Evolutionary conservation across 192 early-diverging fungal genomes (phyloP).

Genomic region (Diversispora epigaea): DNA sequence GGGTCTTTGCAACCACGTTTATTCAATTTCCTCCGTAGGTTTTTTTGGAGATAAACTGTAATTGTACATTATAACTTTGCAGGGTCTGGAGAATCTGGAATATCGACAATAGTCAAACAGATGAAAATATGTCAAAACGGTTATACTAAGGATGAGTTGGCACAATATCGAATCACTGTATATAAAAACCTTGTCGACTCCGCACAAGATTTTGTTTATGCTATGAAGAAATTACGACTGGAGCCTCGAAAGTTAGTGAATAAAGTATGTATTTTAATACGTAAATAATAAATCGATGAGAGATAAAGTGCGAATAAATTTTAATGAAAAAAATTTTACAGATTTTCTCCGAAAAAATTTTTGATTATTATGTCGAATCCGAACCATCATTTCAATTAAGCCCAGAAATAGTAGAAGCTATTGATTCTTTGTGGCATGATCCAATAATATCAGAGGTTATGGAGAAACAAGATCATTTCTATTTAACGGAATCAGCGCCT

Average conservation of each 20-base stretch:
- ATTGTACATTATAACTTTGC: conserved; percentile 10
- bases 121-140: conserved; percentile 97
- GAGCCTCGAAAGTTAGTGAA: conserved; percentile 55
- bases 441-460: conserved; percentile 61
- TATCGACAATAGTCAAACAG: conserved; percentile 94
- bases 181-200: conserved; percentile 87
- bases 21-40: not conserved
- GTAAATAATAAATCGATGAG: not conserved
- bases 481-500: conserved; percentile 88
- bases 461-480: conserved; percentile 78
- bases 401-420: conserved; percentile 65
- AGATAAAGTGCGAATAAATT: too few relatives aligned
- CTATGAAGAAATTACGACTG: conserved; percentile 64
- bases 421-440: conserved; percentile 75
- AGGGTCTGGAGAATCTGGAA: conserved; percentile 93
- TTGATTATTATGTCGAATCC: conserved; percentile 53
- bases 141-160: conserved; percentile 77
- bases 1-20: not conserved
- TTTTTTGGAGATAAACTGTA: not conserved
- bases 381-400: conserved; percentile 57
- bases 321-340: not conserved
- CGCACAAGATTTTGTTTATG: conserved; percentile 71
- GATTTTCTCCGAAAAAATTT: conserved; percentile 38
- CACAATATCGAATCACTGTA: conserved; percentile 73
- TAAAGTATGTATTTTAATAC: conserved; percentile 35